Base-by-base conservation (phyloP, 768 basidiomycete species). In the Lentinula lateritia region DNA sequence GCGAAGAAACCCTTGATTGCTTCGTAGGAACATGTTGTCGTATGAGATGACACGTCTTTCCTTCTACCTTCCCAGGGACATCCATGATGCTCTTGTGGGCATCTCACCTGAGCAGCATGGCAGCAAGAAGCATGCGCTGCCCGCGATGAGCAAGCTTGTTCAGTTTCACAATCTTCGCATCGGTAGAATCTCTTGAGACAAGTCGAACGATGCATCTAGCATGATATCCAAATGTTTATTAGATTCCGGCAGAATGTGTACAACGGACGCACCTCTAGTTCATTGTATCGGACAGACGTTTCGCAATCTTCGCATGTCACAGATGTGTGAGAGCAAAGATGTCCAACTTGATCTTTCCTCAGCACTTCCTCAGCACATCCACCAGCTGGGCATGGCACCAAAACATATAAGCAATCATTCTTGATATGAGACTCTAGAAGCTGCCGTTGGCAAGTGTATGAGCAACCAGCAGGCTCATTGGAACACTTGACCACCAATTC, bases 401-500 rank as follows among this genome's bases (percentile, higher is more conserved):
- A 74, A 57, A 80, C 76, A 68, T 79, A 91, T 61, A 74, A 73
- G 64, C 92, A 94, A 32, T 76, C 70, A 6, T 86, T 83, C 60
- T 76, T 79, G 62, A 92, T 70, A 69, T 94, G 92, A 0, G 76
- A 65, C 6, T 78, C 74, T n/a, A 91, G 71, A 28, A 84, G 71
- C 67, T 90, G 88, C 35, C 92, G 76, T 68, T 94, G 87, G 61
- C 82, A 85, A 2, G 80, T 84, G 70, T 84, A 72, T 5, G 69
- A 64, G 67, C 92, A 93, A 9, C 91, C 92, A 1, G 78, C 75
- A 15, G 68, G 63, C 23, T 77, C 77, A 61, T 90, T 78, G 6
- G 83, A 79, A 71, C 92, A 94, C 70, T 87, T 83, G 0, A 93
- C 90, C 13, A 81, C 46, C 48, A 94, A 79, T 74, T 94, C 92